Evolutionary conservation across 2,329 filamentous ascomycete species (phyloP), one percentile per base, ranked within the genome.

Genomic region (Colletotrichum musicola): DNA sequence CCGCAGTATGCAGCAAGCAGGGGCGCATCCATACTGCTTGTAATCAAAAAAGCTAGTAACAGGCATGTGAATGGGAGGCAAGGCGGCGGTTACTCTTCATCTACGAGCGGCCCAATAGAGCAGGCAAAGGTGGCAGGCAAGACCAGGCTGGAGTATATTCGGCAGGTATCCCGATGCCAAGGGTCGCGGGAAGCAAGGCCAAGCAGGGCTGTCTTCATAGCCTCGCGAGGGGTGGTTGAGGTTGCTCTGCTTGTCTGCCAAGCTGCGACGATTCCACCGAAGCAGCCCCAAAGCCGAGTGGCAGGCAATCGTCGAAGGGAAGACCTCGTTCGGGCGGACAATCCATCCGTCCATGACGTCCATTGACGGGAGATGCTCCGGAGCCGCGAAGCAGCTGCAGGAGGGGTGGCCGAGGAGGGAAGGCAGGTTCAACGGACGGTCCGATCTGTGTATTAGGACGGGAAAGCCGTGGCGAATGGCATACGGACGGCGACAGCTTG

Each of bases 151-250:
- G 35, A 9, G 18, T 46, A 27, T 35, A 16, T 30, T 27, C 27
- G 58, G 42, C 50, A 16, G 40, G n/a, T 38, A 13, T 38, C 46
- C 62, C 62, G 47, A 46, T 18, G 56, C 38, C 42, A 14, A 49
- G 25, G 56, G 56, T 27, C 20, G 40, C 4, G 40, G 14, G 38
- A 40, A 40, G 38, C 22, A n/a, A n/a, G n/a, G 27, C 16, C 13
- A 4, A 42, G 50, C 49, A 56, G 55, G 57, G 25, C 57, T 35
- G 30, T 35, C 56, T 55, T 66, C 63, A 66, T 55, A 42, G 55
- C 46, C 55, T 54, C 47, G 47, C 27, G 60, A 38, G 38, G 46
- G 27, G 3, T 25, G 22, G 22, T 25, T 25, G 22, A 4, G 22
- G 12, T 35, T 50, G 62, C 62, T 18, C 14, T 30, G 64, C 56